Conservation (phyloP, 2,329 filamentous ascomycete genomes). For the Colletotrichum abscissum region DNA sequence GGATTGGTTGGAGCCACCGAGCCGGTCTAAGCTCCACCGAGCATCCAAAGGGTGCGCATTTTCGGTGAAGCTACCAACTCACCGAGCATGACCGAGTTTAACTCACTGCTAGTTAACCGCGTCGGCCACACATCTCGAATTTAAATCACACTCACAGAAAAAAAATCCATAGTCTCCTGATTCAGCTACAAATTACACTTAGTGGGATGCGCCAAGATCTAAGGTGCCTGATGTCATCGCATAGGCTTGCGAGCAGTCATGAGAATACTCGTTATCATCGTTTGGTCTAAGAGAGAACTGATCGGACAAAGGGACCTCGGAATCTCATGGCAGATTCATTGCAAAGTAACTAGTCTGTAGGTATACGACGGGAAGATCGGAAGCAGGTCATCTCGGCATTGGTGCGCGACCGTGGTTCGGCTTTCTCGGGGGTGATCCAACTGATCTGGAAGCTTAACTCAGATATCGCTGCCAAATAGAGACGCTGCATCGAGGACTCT, state of each 20-base stretch:
- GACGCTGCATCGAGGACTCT: background rate
- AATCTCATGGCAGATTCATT: background rate
- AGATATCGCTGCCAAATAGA: background rate
- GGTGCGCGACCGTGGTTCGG: background rate
- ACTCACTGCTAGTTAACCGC: background rate
- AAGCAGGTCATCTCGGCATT: background rate
- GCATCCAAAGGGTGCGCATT: background rate
- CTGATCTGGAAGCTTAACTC: background rate
- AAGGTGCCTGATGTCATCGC: background rate
- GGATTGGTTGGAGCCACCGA: conserved; percentile 23
- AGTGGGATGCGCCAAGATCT: background rate
- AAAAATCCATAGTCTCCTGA: too few species aligned
- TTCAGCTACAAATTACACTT: background rate
- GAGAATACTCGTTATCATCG: background rate
- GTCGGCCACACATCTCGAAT: background rate
- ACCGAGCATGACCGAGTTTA: background rate
- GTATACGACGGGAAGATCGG: background rate
- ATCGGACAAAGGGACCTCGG: background rate
- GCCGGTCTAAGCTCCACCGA: conserved; percentile 14
- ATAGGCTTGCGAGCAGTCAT: background rate
- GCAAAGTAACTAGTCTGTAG: background rate
- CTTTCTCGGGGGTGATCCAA: background rate
- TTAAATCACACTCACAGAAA: too few species aligned
- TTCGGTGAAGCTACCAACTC: background rate
- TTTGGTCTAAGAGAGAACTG: background rate